A percentile compares a stretch with the other conserved stretches of the same genome.
These are phyloP conservation scores for Aspergillus texensis DNA, from an alignment of 2,329 filamentous ascomycete species.

Conservation along the genomic window DNA sequence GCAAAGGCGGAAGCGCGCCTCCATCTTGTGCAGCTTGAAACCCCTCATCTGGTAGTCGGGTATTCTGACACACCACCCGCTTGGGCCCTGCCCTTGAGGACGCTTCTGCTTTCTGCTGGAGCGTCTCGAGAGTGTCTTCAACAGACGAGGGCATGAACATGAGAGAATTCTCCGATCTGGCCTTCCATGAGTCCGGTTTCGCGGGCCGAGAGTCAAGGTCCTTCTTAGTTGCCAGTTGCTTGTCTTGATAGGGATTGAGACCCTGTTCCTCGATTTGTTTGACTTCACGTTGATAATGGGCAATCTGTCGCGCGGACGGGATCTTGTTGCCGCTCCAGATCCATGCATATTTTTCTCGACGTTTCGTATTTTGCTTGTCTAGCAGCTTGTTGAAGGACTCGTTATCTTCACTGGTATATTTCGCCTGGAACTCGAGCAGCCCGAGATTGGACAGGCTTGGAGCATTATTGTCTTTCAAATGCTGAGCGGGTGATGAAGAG, in stretches of 20 bases:
- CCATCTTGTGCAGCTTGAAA: constrained; percentile 30
- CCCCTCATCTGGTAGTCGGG: constrained; percentile 65
- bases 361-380: constrained; percentile 86
- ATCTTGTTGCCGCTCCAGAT: constrained; percentile 88
- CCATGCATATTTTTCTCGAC: constrained; percentile 83
- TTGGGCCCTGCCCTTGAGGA: constrained; percentile 75
- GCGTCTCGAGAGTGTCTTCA: constrained; percentile 59
- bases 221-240: constrained; percentile 64
- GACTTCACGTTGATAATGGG: constrained; percentile 57
- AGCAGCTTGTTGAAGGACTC: constrained; percentile 93
- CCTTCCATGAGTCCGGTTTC: constrained; percentile 74
- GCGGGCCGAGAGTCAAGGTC: constrained; percentile 72
- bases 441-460: constrained; percentile 75
- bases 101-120: constrained; percentile 68
- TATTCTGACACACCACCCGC: constrained; percentile 79
- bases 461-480: constrained; percentile 40
- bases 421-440: constrained; percentile 81
- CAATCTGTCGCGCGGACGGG: constrained; percentile 62
- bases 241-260: constrained; percentile 59
- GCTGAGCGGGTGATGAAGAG: constrained; percentile 40
- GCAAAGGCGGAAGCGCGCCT: constrained; percentile 67
- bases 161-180: constrained; percentile 74
- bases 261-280: constrained; percentile 71
- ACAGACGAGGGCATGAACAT: constrained; percentile 71
- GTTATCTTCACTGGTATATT: constrained; percentile 97